A percentile compares a stretch with the other conserved stretches of the same genome.
phyloP scores from a whole-genome alignment of 2,329 filamentous ascomycete genomes.

The Triangularia verruculosa region DNA sequence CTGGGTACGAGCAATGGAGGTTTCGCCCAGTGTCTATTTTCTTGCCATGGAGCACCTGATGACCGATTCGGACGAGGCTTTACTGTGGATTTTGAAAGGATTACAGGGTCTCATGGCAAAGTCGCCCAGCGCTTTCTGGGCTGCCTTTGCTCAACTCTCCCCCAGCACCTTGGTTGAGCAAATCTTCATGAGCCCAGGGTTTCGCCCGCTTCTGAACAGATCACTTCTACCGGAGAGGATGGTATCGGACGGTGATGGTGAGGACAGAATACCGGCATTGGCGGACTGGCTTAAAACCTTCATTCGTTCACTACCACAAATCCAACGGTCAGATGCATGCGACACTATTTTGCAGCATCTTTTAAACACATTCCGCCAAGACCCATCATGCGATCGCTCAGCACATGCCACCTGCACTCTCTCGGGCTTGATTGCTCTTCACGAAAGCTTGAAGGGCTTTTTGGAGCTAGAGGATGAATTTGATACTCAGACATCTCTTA shows the following conservation, averaged over 20 bases:
- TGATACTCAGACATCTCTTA: slow-evolving; percentile 51
- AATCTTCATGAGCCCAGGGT: slow-evolving; percentile 69
- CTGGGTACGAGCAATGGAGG: slow-evolving; percentile 74
- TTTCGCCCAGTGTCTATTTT: slow-evolving; percentile 69
- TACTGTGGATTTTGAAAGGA: slow-evolving; percentile 67
- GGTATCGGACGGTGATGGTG: slow-evolving; percentile 50
- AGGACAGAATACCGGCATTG: slow-evolving; percentile 57
- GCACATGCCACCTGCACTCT: slow-evolving; percentile 61
- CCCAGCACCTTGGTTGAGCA: slow-evolving; percentile 80
- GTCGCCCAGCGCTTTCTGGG: slow-evolving; percentile 80
- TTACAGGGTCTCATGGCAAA: slow-evolving; percentile 71
- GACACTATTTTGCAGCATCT: slow-evolving; percentile 75
- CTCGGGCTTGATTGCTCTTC: slow-evolving; percentile 61
- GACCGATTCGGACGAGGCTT: slow-evolving; percentile 52
- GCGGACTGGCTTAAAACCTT: slow-evolving; percentile 78
- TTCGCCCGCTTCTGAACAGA: slow-evolving; percentile 59
- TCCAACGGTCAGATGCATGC: slow-evolving; percentile 76
- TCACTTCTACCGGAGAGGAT: slow-evolving; percentile 54
- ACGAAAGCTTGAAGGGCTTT: slow-evolving; percentile 56
- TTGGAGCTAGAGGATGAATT: slow-evolving; percentile 44
- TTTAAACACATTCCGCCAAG: slow-evolving; percentile 60
- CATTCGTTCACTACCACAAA: slow-evolving; percentile 70
- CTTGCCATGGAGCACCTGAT: slow-evolving; percentile 52
- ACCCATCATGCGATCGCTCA: slow-evolving; percentile 51
- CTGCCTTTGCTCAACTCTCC: slow-evolving; percentile 76